These are phyloP conservation scores for Aspergillus clavatus DNA, from an alignment of 2,329 filamentous ascomycete species.

Conservation along the genomic window DNA sequence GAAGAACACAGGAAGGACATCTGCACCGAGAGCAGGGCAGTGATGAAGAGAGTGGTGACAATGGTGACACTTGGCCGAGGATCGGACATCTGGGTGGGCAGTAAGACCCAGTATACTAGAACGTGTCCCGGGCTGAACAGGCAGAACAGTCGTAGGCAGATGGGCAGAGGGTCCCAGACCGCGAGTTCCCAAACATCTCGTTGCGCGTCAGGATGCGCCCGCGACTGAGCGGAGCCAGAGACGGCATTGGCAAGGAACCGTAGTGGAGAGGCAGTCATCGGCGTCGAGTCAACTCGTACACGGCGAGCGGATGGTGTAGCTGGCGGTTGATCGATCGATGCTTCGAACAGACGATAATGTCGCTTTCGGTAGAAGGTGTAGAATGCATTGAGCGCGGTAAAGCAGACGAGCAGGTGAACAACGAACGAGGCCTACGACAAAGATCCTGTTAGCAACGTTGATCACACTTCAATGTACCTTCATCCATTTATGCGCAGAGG, in stretches of 20 bases:
- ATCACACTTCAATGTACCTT: too few species aligned
- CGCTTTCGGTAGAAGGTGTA: conserved; percentile 78
- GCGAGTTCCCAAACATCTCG: conserved; percentile 92
- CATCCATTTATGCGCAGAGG: neutral
- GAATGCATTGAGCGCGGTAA: conserved; percentile 70
- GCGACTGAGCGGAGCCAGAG: conserved; percentile 68
- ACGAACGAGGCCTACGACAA: conserved; percentile 58
- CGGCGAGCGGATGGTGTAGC: conserved; percentile 81
- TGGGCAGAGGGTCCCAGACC: conserved; percentile 87
- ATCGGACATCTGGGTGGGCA: conserved; percentile 72
- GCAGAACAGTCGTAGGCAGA: conserved; percentile 77
- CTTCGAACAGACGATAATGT: conserved; percentile 87
- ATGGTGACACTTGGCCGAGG: conserved; percentile 80
- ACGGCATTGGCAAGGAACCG: conserved; percentile 67
- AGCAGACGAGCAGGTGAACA: conserved; percentile 62
- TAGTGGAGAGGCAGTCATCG: conserved; percentile 71
- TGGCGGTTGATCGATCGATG: conserved; percentile 68
- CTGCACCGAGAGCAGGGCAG: conserved; percentile 69
- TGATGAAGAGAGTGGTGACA: conserved; percentile 73
- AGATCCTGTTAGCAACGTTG: conserved; percentile 6
- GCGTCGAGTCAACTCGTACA: conserved; percentile 82
- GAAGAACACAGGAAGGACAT: conserved; percentile 66
- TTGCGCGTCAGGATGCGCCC: conserved; percentile 68
- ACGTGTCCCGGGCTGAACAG: conserved; percentile 91
- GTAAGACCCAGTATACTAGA: conserved; percentile 81